Evolutionary conservation across 2,329 filamentous ascomycete genomes (phyloP), one percentile per base, ranked within the genome.

Genomic region (Zasmidium angulare): DNA sequence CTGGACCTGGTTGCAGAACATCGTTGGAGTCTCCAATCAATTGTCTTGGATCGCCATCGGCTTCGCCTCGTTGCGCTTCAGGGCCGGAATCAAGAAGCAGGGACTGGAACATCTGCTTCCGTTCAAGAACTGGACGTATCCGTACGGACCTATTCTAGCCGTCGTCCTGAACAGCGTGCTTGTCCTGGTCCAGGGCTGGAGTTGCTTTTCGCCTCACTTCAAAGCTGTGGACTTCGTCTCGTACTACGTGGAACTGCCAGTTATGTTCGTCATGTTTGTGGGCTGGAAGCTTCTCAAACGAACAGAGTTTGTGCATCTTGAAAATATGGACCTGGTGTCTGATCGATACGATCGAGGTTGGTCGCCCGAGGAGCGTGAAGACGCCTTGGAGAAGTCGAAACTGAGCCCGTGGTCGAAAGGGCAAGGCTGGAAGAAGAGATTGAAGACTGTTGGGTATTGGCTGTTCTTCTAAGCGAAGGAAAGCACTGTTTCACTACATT

Each of bases 21-120:
- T 89, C 49, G 84, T 89, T 56, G 86, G 86, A 11, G 86, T 89
- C 0, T 87, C 85, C 0, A 88, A 88, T 70, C 86, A 88, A 72
- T 74, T 89, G 3, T 84, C 84, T 52, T 89, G 86, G 86, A 82
- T 84, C 64, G 79, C 83, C 57, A 89, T 89, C 59, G 82, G 85
- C 6, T 77, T 88, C 55, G 82, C 86, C 0, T 88, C 84, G 0
- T 74, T 89, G n/a, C 84, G 86, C 23, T 89, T 89, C 76, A 84
- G 86, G 23, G 74, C 78, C 2, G 86, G 78, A 2, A 74, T 89
- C 55, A 76, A 77, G 50, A 69, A 74, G 1, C 86, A 89, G 63
- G 82, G 81, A n/a, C 81, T 86, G 51, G 83, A 84, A 7, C 82
- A 87, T 59, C 77, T 83, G 0, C 77, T 89, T 0, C 85, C 86